Conservation (phyloP, 805 yeast species). For the Candida schatavii region DNA sequence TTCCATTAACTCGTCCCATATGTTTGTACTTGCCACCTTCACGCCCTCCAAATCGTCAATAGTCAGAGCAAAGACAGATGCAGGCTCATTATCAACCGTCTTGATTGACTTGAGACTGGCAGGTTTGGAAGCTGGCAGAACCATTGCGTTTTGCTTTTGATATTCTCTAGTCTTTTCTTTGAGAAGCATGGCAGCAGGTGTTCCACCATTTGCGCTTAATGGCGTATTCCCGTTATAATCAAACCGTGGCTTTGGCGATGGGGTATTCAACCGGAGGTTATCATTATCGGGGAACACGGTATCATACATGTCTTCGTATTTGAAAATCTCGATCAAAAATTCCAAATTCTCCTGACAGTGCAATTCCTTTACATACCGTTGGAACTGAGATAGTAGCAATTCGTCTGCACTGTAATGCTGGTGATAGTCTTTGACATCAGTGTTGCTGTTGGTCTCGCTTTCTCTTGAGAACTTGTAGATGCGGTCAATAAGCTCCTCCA, state of each 20-base stretch:
- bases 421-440: neutral
- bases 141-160: neutral
- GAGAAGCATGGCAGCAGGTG: neutral
- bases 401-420: conserved; percentile 14
- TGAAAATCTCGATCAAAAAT: conserved; percentile 44
- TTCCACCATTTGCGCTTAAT: neutral
- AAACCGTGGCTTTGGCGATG: conserved; percentile 3
- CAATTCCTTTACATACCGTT: conserved; percentile 28
- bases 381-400: conserved; percentile 25
- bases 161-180: neutral
- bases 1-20: conserved; percentile 12
- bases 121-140: neutral
- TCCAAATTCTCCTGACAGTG: conserved; percentile 47
- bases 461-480: conserved; percentile 23
- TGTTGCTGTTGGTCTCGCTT: neutral
- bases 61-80: conserved; percentile 21
- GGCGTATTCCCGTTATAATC: neutral
- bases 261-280: conserved; percentile 5
- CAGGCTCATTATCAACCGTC: conserved; percentile 23
- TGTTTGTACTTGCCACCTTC: conserved; percentile 5
- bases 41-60: conserved; percentile 21
- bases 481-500: conserved; percentile 32
- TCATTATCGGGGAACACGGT: conserved; percentile 5
- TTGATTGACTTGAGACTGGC: conserved; percentile 11
- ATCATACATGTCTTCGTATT: conserved; percentile 45